A percentile compares a stretch with the other conserved stretches of the same genome.
phyloP scores from a whole-genome alignment of 1,139 yeast species.

The Taphrina deformans region DNA sequence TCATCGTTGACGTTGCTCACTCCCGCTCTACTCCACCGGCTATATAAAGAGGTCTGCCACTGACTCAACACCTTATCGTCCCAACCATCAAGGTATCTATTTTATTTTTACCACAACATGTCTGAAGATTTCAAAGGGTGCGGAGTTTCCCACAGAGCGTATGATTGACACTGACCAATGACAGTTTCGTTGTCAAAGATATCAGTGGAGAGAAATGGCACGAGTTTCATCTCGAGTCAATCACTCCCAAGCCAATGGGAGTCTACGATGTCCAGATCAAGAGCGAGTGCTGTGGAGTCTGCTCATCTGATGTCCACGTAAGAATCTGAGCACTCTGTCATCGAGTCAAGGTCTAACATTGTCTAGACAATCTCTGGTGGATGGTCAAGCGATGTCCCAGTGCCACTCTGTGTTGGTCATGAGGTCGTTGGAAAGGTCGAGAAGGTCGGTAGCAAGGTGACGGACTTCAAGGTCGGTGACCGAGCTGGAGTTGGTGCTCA shows the following conservation, averaged over 20 bases:
- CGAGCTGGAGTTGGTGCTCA: constrained; percentile 66
- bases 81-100: not conserved
- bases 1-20: not conserved
- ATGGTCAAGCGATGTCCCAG: constrained; percentile 46
- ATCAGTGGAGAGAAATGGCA: constrained; percentile 24
- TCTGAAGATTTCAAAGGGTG: constrained; percentile 20
- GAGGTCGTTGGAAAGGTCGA: constrained; percentile 61
- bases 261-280: constrained; percentile 50
- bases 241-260: constrained; percentile 38
- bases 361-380: constrained; percentile 47
- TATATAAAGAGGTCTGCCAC: not conserved
- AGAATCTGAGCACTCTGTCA: not conserved
- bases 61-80: not conserved
- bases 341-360: not conserved
- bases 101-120: not conserved
- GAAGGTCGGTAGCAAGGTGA: constrained; percentile 54
- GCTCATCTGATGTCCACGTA: constrained; percentile 60
- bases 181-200: constrained; percentile 13
- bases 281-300: constrained; percentile 55
- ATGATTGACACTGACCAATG: not conserved
- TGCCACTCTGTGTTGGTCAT: constrained; percentile 52
- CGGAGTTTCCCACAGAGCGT: not conserved
- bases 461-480: constrained; percentile 52
- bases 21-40: not conserved
- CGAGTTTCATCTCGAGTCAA: constrained; percentile 18